Evolutionary conservation across 1,284 basidiomycete genomes (phyloP), one percentile per base, ranked within the genome.

Genomic region (Cystobasidium sp.): DNA sequence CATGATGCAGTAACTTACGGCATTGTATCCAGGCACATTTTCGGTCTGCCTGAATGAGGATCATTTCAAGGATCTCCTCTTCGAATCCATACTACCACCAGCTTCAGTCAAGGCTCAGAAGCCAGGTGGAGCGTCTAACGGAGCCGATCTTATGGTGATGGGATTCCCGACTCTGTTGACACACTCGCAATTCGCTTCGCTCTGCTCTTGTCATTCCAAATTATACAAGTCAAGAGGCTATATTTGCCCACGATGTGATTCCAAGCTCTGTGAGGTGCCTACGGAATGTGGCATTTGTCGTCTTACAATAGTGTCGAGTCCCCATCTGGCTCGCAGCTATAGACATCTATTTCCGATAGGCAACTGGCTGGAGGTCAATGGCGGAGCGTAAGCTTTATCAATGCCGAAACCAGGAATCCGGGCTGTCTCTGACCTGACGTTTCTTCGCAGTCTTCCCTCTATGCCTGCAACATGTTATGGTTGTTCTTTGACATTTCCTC

Each of bases 251-350:
- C 87, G 96, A 37, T 99, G 96, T 81, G 87, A 89, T 52, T 88
- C 91, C 67, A 94, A 96, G 85, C 87, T 98, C 47, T 99, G 96
- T 85, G 95, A 99, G 80, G 94, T 98, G 1, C 96, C 96, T 49
- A 99, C 96, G 6, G 97, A 99, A 81, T 99, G 96, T 81, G 92
- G 96, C 79, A 90, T 98, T 41, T 99, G 96, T 80, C 93, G 94
- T 1, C 85, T 99, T 77, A 97, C 98, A 88, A 92, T 99, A 77
- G 96, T 99, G 77, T 95, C 93, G 84, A 93, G 93, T 70, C 96
- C 97, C 6, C 97, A 99, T 84, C 86, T 99, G 61, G 96, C 96
- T 24, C 86, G 96, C 77, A 97, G 94, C 80, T 97, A 96, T 82
- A 92, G 95, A 80, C 94, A 96, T 81, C 82, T 97, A 47, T 97